Percentiles rank a stretch among this genome's conserved stretches.
Evolutionary conservation across 345 rosid genomes (phyloP).

Genomic region (Fremontodendron californicum): DNA sequence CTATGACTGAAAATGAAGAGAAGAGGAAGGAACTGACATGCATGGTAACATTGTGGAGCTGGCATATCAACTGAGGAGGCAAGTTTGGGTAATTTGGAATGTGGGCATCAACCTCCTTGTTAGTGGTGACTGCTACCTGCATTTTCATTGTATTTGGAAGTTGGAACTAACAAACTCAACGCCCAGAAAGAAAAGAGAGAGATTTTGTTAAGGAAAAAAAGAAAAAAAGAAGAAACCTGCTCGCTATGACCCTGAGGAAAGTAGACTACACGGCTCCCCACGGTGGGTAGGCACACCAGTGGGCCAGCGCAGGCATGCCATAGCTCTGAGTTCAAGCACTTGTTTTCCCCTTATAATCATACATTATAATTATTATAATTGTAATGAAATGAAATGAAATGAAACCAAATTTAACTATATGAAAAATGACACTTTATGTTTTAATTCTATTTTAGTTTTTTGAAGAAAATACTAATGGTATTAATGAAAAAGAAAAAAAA

Average conservation of each 20-base stretch:
- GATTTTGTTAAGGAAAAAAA: background rate
- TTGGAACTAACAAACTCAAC: background rate
- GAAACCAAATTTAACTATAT: background rate
- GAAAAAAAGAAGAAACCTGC: slow-evolving; percentile 36
- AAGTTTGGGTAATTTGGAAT: slow-evolving; percentile 62
- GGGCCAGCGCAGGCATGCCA: slow-evolving; percentile 77
- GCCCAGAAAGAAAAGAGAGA: background rate
- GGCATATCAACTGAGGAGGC: slow-evolving; percentile 59
- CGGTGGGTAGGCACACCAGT: slow-evolving; percentile 42
- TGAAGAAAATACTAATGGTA: no score
- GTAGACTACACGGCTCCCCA: background rate
- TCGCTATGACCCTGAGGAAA: slow-evolving; percentile 62
- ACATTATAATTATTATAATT: background rate
- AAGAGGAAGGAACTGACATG: slow-evolving; percentile 43
- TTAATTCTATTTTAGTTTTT: no score
- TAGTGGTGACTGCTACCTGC: slow-evolving; percentile 63
- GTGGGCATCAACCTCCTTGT: slow-evolving; percentile 55
- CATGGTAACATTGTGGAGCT: slow-evolving; percentile 66
- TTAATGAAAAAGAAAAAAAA: background rate
- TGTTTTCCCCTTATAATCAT: slow-evolving; percentile 41
- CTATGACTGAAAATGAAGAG: background rate
- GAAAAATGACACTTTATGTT: background rate
- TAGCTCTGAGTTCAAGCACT: slow-evolving; percentile 57
- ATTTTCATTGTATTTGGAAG: slow-evolving; percentile 14
- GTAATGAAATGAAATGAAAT: no score